Evolutionary conservation across 148 eudicot species (phyloP).

Genomic region (Silene uniflora): DNA sequence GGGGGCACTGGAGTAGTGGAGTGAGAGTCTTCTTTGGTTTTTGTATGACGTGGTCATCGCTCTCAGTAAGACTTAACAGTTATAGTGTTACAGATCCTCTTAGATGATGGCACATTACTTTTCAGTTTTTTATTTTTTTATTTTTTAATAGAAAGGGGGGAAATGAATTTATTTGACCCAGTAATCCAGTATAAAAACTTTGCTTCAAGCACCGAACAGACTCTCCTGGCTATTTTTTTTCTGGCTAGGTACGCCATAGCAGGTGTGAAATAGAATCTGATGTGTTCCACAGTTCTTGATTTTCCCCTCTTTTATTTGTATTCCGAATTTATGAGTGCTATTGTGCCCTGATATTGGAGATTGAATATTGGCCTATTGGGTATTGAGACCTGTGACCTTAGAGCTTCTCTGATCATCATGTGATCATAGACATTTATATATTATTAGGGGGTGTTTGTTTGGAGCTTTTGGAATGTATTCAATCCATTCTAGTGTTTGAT

Average conservation of each 20-base stretch:
- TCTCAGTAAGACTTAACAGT: not conserved
- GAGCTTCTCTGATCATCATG: constrained; percentile 1
- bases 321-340: not conserved
- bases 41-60: not conserved
- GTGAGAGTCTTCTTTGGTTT: not conserved
- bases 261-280: not conserved
- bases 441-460: too few species aligned
- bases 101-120: not conserved
- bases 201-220: not conserved
- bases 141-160: not conserved
- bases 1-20: not conserved
- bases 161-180: not conserved
- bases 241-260: not conserved
- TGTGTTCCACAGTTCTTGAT: not conserved
- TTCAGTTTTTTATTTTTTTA: not conserved
- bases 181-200: not conserved
- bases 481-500: too few species aligned
- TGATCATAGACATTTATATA: not conserved
- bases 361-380: not conserved
- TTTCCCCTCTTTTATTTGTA: not conserved
- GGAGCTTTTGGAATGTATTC: too few species aligned
- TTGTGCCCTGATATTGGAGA: not conserved
- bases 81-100: not conserved
- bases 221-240: not conserved
- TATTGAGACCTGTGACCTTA: constrained; percentile 2